A percentile compares a stretch with the other conserved stretches of the same genome.
Evolutionary conservation across 2,329 filamentous ascomycete genomes (phyloP).

Genomic region (Nigrospora osmanthi): DNA sequence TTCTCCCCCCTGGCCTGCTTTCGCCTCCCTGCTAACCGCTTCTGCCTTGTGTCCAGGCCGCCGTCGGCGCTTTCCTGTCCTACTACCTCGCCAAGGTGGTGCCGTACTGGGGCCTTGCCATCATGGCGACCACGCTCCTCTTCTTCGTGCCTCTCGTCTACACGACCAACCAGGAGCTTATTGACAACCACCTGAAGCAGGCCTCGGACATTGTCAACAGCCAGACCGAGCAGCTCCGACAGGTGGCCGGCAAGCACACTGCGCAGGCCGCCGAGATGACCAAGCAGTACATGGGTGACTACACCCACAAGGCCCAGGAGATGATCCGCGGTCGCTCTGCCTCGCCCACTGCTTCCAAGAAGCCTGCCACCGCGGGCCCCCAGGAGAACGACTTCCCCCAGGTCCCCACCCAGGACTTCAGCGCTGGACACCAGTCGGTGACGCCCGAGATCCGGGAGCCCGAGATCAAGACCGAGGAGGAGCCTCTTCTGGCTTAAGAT

Average conservation of each 20-base stretch:
- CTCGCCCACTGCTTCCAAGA: constrained; percentile 32
- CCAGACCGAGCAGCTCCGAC: constrained; percentile 56
- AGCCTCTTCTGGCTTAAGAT: constrained; percentile 12
- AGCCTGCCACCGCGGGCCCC: constrained; percentile 21
- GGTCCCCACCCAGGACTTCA: constrained; percentile 23
- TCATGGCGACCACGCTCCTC: constrained; percentile 49
- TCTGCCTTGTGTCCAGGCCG: constrained; percentile 37
- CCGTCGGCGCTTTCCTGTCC: constrained; percentile 52
- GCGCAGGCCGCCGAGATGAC: constrained; percentile 53
- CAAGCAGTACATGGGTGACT: constrained; percentile 62
- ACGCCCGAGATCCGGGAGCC: constrained; percentile 4
- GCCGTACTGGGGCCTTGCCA: constrained; percentile 60
- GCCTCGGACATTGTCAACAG: constrained; percentile 49
- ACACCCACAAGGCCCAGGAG: constrained; percentile 60
- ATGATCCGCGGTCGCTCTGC: constrained; percentile 45
- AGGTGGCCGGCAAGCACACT: constrained; percentile 56
- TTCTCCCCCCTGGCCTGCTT: neutral
- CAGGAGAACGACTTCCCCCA: constrained; percentile 41
- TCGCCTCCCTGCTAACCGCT: too few species aligned
- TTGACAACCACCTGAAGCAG: constrained; percentile 54
- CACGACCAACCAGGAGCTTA: constrained; percentile 60
- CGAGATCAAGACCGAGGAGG: constrained; percentile 11
- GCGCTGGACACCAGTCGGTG: neutral
- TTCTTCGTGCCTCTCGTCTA: constrained; percentile 60
- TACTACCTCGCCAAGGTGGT: constrained; percentile 64